Percentiles rank a stretch among this genome's conserved stretches.
These are phyloP conservation scores for Grosmannia penicillata DNA, from an alignment of 2,329 filamentous ascomycete genomes.

Conservation along the genomic window DNA sequence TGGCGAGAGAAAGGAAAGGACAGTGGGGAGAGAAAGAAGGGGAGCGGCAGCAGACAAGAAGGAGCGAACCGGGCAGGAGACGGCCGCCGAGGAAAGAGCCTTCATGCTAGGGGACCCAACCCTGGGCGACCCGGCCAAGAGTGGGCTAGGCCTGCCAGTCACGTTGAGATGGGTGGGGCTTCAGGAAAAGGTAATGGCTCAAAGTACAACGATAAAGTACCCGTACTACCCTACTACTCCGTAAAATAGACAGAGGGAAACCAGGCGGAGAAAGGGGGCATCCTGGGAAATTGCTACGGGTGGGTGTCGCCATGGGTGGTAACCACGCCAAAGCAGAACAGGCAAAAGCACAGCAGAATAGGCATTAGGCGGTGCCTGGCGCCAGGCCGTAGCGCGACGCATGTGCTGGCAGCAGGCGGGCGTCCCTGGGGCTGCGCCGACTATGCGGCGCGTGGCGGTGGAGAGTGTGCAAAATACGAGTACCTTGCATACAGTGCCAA, in stretches of 20 bases:
- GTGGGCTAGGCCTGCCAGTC: background rate
- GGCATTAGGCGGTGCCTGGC: background rate
- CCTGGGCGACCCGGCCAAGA: no score
- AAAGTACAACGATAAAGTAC: background rate
- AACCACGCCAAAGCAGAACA: no score
- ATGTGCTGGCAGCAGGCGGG: no score
- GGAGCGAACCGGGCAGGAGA: slow-evolving; percentile 3
- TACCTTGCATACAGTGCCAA: no score
- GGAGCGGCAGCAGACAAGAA: slow-evolving; percentile 2
- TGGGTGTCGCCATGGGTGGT: slow-evolving; percentile 1
- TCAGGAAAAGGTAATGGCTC: background rate
- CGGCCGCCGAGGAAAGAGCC: background rate
- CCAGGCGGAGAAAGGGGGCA: background rate
- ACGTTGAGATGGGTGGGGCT: background rate
- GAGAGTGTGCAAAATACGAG: no score
- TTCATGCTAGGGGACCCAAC: background rate
- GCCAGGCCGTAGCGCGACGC: no score
- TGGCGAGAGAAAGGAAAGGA: slow-evolving; percentile 1
- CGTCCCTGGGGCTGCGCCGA: no score
- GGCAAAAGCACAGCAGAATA: background rate
- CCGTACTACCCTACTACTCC: no score
- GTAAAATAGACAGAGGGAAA: no score
- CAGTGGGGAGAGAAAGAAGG: background rate
- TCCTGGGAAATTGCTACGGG: slow-evolving; percentile 5
- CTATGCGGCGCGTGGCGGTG: no score